These are phyloP conservation scores for Nicotiana undulata DNA, from an alignment of 257 asterid genomes.

Conservation along the genomic window DNA sequence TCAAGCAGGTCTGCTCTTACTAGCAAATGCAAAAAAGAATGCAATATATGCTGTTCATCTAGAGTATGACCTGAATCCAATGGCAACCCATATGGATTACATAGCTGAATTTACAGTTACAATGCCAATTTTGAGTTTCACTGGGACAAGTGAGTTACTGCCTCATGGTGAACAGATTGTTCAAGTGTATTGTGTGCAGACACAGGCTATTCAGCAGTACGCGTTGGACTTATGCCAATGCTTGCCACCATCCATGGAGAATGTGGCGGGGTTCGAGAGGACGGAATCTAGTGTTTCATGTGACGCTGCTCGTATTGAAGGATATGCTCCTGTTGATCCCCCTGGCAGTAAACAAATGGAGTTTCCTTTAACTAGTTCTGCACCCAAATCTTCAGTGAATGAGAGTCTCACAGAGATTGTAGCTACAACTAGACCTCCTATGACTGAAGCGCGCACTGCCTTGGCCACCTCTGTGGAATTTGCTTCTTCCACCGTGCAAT, in stretches of 20 bases:
- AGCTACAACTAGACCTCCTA: slow-evolving; percentile 33
- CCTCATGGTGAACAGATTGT: slow-evolving; percentile 89
- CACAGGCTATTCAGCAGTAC: slow-evolving; percentile 97
- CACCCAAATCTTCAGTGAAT: slow-evolving; percentile 37
- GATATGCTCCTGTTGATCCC: slow-evolving; percentile 34
- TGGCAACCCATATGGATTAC: slow-evolving; percentile 76
- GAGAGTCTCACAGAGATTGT: slow-evolving; percentile 40
- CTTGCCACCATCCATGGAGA: slow-evolving; percentile 71
- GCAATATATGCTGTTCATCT: slow-evolving; percentile 90
- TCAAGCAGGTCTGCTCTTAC: slow-evolving; percentile 64
- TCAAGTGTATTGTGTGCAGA: slow-evolving; percentile 96
- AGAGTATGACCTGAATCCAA: slow-evolving; percentile 84
- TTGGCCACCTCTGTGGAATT: slow-evolving; percentile 37
- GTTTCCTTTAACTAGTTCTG: slow-evolving; percentile 42
- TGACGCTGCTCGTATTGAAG: slow-evolving; percentile 47
- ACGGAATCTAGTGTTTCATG: slow-evolving; percentile 44
- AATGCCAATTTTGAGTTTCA: slow-evolving; percentile 96
- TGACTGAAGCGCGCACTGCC: slow-evolving; percentile 30
- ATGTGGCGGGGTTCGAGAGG: slow-evolving; percentile 39
- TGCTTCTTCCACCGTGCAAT: slow-evolving; percentile 35
- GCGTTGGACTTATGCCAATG: slow-evolving; percentile 91
- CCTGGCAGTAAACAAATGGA: slow-evolving; percentile 42
- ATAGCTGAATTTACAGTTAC: slow-evolving; percentile 88
- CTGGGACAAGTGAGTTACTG: slow-evolving; percentile 73
- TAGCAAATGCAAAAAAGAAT: slow-evolving; percentile 93